Percentiles rank a stretch among this genome's conserved stretches.
Evolutionary conservation across 2,329 filamentous ascomycete species (phyloP).

Genomic region (Leptographium flavum): DNA sequence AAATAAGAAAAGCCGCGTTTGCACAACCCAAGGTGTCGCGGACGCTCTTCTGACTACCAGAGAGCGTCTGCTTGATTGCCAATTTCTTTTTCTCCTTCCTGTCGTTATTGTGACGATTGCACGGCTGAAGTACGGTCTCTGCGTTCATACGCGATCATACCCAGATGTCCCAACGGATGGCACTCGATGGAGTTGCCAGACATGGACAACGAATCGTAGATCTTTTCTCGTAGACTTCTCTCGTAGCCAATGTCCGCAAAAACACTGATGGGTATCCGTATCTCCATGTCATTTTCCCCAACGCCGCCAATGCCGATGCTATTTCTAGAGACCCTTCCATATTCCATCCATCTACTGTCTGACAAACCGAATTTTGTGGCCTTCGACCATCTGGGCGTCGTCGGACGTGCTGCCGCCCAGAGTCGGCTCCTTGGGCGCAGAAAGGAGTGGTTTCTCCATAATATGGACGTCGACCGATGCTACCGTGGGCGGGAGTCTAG

Average conservation of each 20-base stretch:
- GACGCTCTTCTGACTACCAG: slow-evolving; percentile 46
- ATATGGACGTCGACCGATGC: slow-evolving; percentile 33
- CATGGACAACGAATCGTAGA: too few species aligned
- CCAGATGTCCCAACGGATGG: too few species aligned
- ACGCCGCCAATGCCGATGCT: neutral
- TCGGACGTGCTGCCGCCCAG: slow-evolving; percentile 17
- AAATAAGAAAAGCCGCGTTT: slow-evolving; percentile 17
- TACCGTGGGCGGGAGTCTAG: slow-evolving; percentile 17
- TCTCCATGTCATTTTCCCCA: neutral
- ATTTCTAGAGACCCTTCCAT: neutral
- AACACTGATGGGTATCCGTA: neutral
- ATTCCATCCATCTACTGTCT: neutral
- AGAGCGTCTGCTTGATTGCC: slow-evolving; percentile 77
- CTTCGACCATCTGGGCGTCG: slow-evolving; percentile 34
- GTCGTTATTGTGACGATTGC: slow-evolving; percentile 17
- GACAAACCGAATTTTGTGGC: slow-evolving; percentile 22
- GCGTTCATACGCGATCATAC: too few species aligned
- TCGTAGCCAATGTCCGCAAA: too few species aligned
- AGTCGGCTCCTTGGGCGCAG: slow-evolving; percentile 23
- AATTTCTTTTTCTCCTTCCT: slow-evolving; percentile 30
- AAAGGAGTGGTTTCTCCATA: slow-evolving; percentile 33
- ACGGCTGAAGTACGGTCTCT: too few species aligned
- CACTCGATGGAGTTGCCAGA: too few species aligned
- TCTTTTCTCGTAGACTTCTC: slow-evolving; percentile 9
- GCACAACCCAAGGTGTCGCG: slow-evolving; percentile 73